Conservation (phyloP, 805 yeast species). For the Yarrowia yakushimensis region DNA sequence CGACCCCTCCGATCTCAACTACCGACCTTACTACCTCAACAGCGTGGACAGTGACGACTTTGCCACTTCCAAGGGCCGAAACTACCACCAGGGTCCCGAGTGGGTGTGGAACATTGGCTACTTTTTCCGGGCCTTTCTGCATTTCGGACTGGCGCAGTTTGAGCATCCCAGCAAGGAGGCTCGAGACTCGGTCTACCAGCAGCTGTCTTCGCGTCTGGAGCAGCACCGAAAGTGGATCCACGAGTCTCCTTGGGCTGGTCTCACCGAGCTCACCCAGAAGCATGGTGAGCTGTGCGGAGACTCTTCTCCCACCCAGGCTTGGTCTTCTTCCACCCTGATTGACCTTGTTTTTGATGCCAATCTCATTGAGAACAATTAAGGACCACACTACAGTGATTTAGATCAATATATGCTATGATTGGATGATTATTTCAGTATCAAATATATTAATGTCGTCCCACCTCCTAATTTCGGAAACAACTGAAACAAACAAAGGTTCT, state of each 20-base stretch:
- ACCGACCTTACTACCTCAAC: slow-evolving; percentile 84
- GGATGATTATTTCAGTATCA: no score
- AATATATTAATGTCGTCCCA: no score
- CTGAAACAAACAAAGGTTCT: slow-evolving; percentile 5
- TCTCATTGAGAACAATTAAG: neutral
- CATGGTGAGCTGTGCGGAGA: slow-evolving; percentile 78
- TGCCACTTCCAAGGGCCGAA: slow-evolving; percentile 91
- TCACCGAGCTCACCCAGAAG: slow-evolving; percentile 87
- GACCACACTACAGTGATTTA: neutral
- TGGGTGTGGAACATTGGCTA: slow-evolving; percentile 95
- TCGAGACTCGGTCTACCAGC: slow-evolving; percentile 43
- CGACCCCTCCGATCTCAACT: slow-evolving; percentile 89
- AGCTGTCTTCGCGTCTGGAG: slow-evolving; percentile 56
- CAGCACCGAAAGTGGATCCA: slow-evolving; percentile 68
- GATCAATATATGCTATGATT: neutral
- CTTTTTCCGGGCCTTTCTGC: slow-evolving; percentile 72
- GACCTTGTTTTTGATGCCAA: slow-evolving; percentile 65
- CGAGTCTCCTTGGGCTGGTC: slow-evolving; percentile 87
- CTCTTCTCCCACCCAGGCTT: slow-evolving; percentile 94
- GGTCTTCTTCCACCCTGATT: slow-evolving; percentile 85
- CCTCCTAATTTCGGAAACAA: slow-evolving; percentile 10
- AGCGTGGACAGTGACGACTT: slow-evolving; percentile 78
- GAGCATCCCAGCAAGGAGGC: slow-evolving; percentile 36
- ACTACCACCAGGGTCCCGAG: slow-evolving; percentile 98
- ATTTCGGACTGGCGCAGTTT: slow-evolving; percentile 45